Base-by-base conservation (phyloP, 176 grass and related monocot species). In the Cenchrus fungigraminus region DNA sequence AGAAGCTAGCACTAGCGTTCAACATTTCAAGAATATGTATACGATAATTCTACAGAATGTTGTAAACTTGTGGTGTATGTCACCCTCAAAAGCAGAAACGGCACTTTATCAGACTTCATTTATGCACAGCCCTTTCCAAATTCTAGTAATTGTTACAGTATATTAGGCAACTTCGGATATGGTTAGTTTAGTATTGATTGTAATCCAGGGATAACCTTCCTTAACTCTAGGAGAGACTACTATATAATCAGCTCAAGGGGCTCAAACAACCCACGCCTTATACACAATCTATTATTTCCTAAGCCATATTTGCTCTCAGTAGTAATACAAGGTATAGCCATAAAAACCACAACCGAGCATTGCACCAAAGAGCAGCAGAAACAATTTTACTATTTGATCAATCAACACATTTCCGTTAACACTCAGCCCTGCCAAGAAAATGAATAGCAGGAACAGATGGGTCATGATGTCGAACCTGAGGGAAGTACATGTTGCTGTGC, bases 401-500 rank as follows among this genome's bases (percentile, higher is more conserved):
- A 77, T 65, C 56, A 82, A 71, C 15, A 84, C 40, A 52, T 15
- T 66, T 19, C 20, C 15, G 4, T 90, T 14, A 14, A 0, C 51
- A 49, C 28, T 79, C 5, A 37, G 40, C 28, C 17, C 59, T 22
- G 2, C 6, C 4, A 4, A 64, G 11, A 77, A 55, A 56, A 74
- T 44, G 1, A 73, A 58, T 14, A 66, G 7, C 37, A 74, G 10
- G 50, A 53, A 79, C 3, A 87, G 9, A 79, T 62, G 11, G 17
- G 54, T 29, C 44, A 60, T 78, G 5, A 0, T 68, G 12, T 80
- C 53, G 2, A 53, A 93, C 95, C 93, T 98, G 97, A 82, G 97
- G 97, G 43, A 99, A 99, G 83, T 99, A 99, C 97, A 99, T 99
- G 67, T 99, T 99, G 71, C 88, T 99, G 71, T 99, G 97, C 6